phyloP scores from a whole-genome alignment of 805 yeast genomes.

The Nakazawaea ambrosiae region DNA sequence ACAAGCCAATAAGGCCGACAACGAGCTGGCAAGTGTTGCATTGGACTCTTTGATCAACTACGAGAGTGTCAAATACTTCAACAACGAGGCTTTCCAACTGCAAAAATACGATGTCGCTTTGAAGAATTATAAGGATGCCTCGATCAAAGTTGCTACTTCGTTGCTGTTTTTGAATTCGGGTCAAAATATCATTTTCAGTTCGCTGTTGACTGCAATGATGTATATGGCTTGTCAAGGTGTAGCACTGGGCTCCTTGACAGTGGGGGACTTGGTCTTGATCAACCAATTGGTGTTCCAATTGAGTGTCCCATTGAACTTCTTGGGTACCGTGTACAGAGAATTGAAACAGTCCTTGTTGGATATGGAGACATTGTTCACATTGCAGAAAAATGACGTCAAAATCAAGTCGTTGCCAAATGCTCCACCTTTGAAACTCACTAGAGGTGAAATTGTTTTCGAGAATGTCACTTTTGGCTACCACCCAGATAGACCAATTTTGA shows the following conservation, averaged over 20 bases:
- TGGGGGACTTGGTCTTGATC: constrained; percentile 91
- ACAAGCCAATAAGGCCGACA: constrained; percentile 87
- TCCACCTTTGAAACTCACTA: constrained; percentile 44
- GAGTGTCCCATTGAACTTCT: constrained; percentile 87
- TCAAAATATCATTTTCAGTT: constrained; percentile 72
- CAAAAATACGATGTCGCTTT: constrained; percentile 73
- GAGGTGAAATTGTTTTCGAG: constrained; percentile 78
- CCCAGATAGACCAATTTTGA: constrained; percentile 78
- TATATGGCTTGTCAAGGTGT: constrained; percentile 96
- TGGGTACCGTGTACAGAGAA: constrained; percentile 94
- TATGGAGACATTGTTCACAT: constrained; percentile 89
- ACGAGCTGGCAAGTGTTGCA: constrained; percentile 91
- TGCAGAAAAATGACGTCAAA: constrained; percentile 67
- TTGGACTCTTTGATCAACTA: constrained; percentile 89
- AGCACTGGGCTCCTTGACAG: constrained; percentile 72
- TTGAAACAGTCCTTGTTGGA: constrained; percentile 87
- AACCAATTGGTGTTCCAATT: constrained; percentile 95
- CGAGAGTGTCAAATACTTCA: constrained; percentile 92
- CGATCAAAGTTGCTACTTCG: constrained; percentile 79
- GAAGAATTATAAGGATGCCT: constrained; percentile 63
- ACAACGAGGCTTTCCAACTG: constrained; percentile 79
- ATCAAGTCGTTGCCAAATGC: constrained; percentile 62
- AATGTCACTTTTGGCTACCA: constrained; percentile 92
- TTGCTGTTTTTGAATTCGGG: constrained; percentile 74
- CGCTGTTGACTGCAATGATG: constrained; percentile 95